Conservation (phyloP, 176 grass and related monocot genomes). For the Pontederia crassipes region DNA sequence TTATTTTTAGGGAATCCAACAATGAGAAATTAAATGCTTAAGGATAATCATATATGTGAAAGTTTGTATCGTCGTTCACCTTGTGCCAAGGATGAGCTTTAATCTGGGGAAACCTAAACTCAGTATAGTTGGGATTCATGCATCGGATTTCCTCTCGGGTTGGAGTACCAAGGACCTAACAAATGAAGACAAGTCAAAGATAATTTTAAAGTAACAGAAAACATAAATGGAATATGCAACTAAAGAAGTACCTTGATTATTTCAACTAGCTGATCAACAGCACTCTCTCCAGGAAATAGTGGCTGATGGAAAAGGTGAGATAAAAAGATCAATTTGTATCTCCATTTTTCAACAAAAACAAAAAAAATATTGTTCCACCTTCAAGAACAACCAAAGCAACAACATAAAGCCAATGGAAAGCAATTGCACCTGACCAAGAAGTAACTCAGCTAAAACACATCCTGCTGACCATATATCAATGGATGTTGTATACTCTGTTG, state of each 20-base stretch:
- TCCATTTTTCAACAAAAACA: no score
- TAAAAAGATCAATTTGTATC: background rate
- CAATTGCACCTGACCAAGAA: slow-evolving; percentile 69
- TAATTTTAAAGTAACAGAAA: slow-evolving; percentile 13
- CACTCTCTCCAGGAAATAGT: slow-evolving; percentile 65
- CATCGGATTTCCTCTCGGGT: slow-evolving; percentile 69
- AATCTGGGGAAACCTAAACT: slow-evolving; percentile 69
- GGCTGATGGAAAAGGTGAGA: slow-evolving; percentile 32
- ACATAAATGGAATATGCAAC: background rate
- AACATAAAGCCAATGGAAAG: background rate
- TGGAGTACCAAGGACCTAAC: slow-evolving; percentile 67
- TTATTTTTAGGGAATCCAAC: no score
- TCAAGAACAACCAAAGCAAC: background rate
- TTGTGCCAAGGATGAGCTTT: slow-evolving; percentile 80
- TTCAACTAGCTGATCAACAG: slow-evolving; percentile 69
- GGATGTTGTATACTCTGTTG: slow-evolving; percentile 79
- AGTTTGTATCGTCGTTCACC: slow-evolving; percentile 16
- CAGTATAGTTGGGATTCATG: slow-evolving; percentile 69
- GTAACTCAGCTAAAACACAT: slow-evolving; percentile 84
- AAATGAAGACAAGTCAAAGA: slow-evolving; percentile 2
- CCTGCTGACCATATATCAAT: slow-evolving; percentile 99
- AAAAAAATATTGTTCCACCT: background rate
- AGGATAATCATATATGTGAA: background rate
- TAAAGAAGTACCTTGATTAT: slow-evolving; percentile 52
- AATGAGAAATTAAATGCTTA: no score